A percentile compares a stretch with the other conserved stretches of the same genome.
Conservation (phyloP, 257 asterid genomes). For the Forsythia suspensa region DNA sequence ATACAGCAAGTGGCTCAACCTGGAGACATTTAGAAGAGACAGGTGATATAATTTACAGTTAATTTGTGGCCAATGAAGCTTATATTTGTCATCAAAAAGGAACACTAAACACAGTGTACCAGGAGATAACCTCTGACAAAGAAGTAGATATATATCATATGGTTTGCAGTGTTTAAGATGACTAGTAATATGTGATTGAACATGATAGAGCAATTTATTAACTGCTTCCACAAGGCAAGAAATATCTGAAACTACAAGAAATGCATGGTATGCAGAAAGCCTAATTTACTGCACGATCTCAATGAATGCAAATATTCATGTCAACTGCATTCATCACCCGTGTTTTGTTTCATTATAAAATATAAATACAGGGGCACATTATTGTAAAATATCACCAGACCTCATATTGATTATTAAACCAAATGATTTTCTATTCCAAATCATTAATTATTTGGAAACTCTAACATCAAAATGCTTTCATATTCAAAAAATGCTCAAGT, state of each 20-base stretch:
- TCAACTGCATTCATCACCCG: not conserved
- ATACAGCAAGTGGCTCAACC: constrained; percentile 98
- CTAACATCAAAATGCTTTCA: not conserved
- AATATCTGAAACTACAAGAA: not conserved
- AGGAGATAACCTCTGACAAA: not conserved
- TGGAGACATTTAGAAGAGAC: constrained; percentile 24
- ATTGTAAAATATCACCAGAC: not conserved
- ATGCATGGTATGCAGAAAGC: constrained; percentile 1
- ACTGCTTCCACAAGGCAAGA: not conserved
- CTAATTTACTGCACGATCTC: not conserved
- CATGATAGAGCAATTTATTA: not conserved
- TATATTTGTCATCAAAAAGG: not conserved
- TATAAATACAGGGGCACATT: not conserved
- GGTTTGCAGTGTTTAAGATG: not conserved
- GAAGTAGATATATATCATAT: constrained; percentile 9
- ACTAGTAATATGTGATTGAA: constrained; percentile 1
- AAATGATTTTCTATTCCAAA: not conserved
- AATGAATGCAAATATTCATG: not conserved
- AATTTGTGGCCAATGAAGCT: constrained; percentile 5
- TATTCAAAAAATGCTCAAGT: not conserved
- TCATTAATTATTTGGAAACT: not conserved
- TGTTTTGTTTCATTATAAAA: not conserved
- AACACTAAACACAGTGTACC: not conserved
- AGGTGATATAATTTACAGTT: not conserved
- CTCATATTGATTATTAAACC: not conserved